Base-by-base conservation (phyloP, 345 rosid genomes). In the Acer yangbiense region DNA sequence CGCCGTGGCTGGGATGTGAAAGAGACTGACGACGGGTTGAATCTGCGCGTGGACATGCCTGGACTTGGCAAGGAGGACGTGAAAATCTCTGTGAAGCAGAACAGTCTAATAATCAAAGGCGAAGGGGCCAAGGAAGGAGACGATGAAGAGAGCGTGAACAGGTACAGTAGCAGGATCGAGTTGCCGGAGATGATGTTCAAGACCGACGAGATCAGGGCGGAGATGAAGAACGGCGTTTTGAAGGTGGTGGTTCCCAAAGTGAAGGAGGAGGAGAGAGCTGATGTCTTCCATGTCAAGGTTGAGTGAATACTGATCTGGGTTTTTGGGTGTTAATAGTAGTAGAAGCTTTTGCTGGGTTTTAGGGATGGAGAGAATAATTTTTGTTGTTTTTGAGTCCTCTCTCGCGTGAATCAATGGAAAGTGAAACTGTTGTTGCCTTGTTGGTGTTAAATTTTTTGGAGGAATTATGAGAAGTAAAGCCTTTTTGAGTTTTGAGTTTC, bases 221-320 rank as follows among this genome's bases (percentile, higher is more conserved):
- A 93, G 90, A 91, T 95, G 98, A 95, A 89, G 87, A 88, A 95
- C 39, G 98, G 98, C 0, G 98, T 93, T 65, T 62, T 95, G 83
- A 91, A 84, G 78, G 90, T 95, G 57, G 82, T 80, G n/a, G 85
- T 95, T 75, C 94, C 98, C 0, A 95, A 93, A 91, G 85, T 88
- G 27, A 88, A 91, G 73, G 91, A 88, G 16, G 88, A 89, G 14
- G 94, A 90, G 81, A 78, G 86, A 66, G 68, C 57, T 60, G 84
- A 89, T 62, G 94, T 90, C 2, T 70, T 85, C 23, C 77, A 86
- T 43, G 89, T 93, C 18, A 79, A 79, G 6, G 73, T 93, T 6
- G 89, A 85, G 72, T 90, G 41, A 63, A 57, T 21, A 4, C 2
- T 5, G 9, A 41, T 7, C 27, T 67, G n/a, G n/a, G 50, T 3